Conservation (phyloP, 345 rosid species). For the Eucalyptus tenuipes region DNA sequence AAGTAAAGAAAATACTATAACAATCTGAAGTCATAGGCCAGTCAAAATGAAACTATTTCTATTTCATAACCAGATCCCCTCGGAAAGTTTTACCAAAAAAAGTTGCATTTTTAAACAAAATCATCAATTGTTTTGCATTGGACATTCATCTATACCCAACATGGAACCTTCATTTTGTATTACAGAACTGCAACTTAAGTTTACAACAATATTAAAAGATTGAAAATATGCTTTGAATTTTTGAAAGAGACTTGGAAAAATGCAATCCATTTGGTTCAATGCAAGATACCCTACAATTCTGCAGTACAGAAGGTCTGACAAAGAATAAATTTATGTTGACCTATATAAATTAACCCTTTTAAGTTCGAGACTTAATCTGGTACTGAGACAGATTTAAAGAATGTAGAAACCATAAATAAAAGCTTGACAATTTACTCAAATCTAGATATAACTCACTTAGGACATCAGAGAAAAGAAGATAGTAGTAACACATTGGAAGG, state of each 20-base stretch:
- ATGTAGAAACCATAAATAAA: not conserved
- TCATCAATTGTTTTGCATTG: not conserved
- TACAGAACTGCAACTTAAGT: not conserved
- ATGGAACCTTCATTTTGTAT: not conserved
- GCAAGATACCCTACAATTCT: not conserved
- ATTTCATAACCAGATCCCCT: not conserved
- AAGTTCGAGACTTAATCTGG: not conserved
- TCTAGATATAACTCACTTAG: not conserved
- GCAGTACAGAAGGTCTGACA: not conserved
- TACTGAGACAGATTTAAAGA: not conserved
- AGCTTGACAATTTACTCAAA: not conserved
- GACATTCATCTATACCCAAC: not conserved
- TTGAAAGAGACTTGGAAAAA: not conserved
- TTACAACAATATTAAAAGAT: not conserved
- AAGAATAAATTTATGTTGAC: not conserved
- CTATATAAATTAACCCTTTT: not conserved
- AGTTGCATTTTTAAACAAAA: not conserved
- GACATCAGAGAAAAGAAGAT: not conserved
- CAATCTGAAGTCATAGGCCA: not conserved
- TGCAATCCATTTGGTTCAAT: not conserved
- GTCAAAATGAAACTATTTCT: not conserved
- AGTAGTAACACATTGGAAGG: not conserved
- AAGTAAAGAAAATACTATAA: not conserved
- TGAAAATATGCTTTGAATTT: not conserved
- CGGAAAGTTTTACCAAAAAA: not conserved